A percentile compares a stretch with the other conserved stretches of the same genome.
phyloP scores from a whole-genome alignment of 139 green algal species.

The Chlorella sp. region DNA sequence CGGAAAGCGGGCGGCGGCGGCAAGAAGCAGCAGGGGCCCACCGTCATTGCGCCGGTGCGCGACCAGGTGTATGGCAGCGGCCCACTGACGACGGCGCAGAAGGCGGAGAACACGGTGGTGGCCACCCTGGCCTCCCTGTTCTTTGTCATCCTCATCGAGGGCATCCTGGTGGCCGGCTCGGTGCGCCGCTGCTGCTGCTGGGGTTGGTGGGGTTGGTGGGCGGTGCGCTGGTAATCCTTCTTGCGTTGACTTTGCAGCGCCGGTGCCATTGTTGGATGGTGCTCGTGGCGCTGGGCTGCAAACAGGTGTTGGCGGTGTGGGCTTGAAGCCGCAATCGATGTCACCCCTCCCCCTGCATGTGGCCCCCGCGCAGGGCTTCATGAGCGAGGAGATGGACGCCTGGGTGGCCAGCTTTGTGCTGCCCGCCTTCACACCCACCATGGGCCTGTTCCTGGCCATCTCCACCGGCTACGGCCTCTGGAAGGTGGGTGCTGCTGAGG shows the following conservation, averaged over 20 bases:
- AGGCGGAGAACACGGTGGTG: slow-evolving; percentile 41
- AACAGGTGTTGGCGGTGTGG: too few relatives aligned
- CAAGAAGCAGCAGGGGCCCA: neutral
- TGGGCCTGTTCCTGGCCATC: slow-evolving; percentile 60
- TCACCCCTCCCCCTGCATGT: too few relatives aligned
- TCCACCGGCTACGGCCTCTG: slow-evolving; percentile 69
- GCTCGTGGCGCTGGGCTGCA: too few relatives aligned
- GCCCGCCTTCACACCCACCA: slow-evolving; percentile 65
- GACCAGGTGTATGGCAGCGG: slow-evolving; percentile 52
- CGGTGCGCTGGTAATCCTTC: too few relatives aligned
- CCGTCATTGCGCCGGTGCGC: slow-evolving; percentile 24
- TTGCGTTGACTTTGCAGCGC: too few relatives aligned
- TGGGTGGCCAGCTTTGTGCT: slow-evolving; percentile 63
- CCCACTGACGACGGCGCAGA: slow-evolving; percentile 30
- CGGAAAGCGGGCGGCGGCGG: neutral
- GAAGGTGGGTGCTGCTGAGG: slow-evolving; percentile 51
- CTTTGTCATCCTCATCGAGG: slow-evolving; percentile 57
- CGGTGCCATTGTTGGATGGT: too few relatives aligned
- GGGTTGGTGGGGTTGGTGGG: too few relatives aligned
- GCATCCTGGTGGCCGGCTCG: slow-evolving; percentile 55
- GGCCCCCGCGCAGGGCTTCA: slow-evolving; percentile 59
- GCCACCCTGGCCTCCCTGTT: slow-evolving; percentile 49
- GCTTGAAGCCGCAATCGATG: too few relatives aligned
- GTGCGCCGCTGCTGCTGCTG: slow-evolving; percentile 5
- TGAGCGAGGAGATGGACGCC: slow-evolving; percentile 60